A percentile compares a stretch with the other conserved stretches of the same genome.
These are phyloP conservation scores for Ceratobasidium papillatum DNA, from an alignment of 1,284 basidiomycete species.

Conservation along the genomic window DNA sequence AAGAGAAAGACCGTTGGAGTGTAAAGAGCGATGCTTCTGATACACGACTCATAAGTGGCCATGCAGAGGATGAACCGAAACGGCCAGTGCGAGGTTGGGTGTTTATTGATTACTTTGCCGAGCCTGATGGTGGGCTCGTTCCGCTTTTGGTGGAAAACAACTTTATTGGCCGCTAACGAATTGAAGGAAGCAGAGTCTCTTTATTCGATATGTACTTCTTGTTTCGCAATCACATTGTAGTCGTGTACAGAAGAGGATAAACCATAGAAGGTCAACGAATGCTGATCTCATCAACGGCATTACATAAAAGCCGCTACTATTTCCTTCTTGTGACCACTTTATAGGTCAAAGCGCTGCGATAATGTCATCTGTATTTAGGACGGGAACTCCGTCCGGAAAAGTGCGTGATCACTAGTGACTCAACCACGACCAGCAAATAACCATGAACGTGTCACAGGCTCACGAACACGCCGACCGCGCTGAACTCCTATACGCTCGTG, in stretches of 20 bases:
- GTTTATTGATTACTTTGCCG: slow-evolving; percentile 72
- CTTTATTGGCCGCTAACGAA: slow-evolving; percentile 49
- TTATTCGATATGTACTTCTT: slow-evolving; percentile 5
- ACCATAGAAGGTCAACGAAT: background rate
- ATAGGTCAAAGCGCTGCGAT: slow-evolving; percentile 12
- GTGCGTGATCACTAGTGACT: slow-evolving; percentile 9
- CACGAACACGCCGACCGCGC: slow-evolving; percentile 82
- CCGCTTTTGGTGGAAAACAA: slow-evolving; percentile 80
- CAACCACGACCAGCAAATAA: slow-evolving; percentile 26
- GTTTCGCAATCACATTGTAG: background rate
- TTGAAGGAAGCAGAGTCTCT: background rate
- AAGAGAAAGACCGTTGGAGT: background rate
- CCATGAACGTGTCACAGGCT: slow-evolving; percentile 59
- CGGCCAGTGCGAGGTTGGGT: slow-evolving; percentile 70
- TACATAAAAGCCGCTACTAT: slow-evolving; percentile 25
- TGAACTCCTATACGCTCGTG: slow-evolving; percentile 69
- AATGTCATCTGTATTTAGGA: slow-evolving; percentile 35
- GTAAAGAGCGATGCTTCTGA: background rate
- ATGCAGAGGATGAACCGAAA: slow-evolving; percentile 24
- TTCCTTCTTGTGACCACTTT: background rate
- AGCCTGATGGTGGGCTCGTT: slow-evolving; percentile 63
- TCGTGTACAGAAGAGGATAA: background rate
- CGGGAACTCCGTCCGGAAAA: slow-evolving; percentile 24
- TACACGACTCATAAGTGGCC: slow-evolving; percentile 44
- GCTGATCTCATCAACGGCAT: slow-evolving; percentile 15